Percentiles rank a stretch among this genome's conserved stretches.
These are phyloP conservation scores for Saccharomyces pastorianus DNA, from an alignment of 1,139 yeast species.

Conservation along the genomic window DNA sequence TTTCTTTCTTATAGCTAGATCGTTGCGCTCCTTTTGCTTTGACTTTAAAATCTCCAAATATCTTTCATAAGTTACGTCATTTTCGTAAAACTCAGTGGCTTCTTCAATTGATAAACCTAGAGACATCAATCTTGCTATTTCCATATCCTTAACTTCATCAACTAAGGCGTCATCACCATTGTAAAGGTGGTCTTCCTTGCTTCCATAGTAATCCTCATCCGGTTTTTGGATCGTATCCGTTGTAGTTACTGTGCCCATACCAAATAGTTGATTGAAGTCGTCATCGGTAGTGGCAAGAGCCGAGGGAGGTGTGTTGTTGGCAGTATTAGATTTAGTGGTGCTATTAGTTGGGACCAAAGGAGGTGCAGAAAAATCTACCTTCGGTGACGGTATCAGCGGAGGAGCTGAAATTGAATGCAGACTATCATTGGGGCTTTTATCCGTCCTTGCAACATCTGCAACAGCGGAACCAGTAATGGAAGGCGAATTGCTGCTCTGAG, in stretches of 20 bases:
- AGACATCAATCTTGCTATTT: constrained; percentile 29
- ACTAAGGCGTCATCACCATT: constrained; percentile 10
- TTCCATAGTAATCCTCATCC: constrained; percentile 5
- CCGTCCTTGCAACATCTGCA: not conserved
- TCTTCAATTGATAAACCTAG: constrained; percentile 21
- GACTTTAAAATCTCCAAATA: constrained; percentile 8
- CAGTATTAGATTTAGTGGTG: not conserved
- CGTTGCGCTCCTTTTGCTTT: constrained; percentile 2
- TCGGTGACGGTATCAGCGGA: not conserved
- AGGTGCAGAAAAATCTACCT: not conserved
- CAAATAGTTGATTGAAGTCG: constrained; percentile 17
- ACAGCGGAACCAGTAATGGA: not conserved
- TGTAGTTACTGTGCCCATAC: not conserved
- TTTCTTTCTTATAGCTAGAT: constrained; percentile 1
- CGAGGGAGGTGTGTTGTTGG: not conserved
- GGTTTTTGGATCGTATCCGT: not conserved
- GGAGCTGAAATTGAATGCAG: not conserved
- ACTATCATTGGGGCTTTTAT: not conserved
- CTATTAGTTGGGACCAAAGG: not conserved
- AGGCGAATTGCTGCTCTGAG: not conserved
- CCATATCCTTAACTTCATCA: constrained; percentile 31
- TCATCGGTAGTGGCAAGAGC: constrained; percentile 6
- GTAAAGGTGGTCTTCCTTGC: constrained; percentile 11
- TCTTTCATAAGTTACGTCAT: constrained; percentile 25
- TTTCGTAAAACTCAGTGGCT: constrained; percentile 19